Evolutionary conservation across 192 early-diverging fungal genomes (phyloP).

Genomic region (Dimargaris xerosporica): DNA sequence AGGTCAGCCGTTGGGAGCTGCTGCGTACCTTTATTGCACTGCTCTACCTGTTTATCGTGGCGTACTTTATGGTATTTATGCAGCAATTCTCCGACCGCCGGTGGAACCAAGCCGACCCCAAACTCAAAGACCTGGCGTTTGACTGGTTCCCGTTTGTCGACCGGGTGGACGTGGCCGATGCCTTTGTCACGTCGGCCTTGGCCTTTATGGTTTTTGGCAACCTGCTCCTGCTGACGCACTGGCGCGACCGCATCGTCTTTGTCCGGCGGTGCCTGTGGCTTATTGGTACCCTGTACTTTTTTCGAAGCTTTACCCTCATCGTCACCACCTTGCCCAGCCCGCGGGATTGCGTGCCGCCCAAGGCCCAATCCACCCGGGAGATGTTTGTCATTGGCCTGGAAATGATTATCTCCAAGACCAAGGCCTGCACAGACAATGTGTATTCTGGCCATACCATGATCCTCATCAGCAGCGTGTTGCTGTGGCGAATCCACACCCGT

Average conservation of each 20-base stretch:
- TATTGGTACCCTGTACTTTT: conserved; percentile 36
- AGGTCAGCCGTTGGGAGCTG: conserved; percentile 15
- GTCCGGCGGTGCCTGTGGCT: conserved; percentile 36
- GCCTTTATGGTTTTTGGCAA: conserved; percentile 26
- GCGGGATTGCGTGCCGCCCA: conserved; percentile 13
- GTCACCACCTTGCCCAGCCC: conserved; percentile 41
- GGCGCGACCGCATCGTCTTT: conserved; percentile 33
- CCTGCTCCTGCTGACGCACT: conserved; percentile 22
- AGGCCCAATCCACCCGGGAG: conserved; percentile 20
- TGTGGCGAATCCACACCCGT: conserved; percentile 37
- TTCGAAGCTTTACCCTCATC: conserved; percentile 34
- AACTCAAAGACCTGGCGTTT: conserved; percentile 32
- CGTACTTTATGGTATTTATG: conserved; percentile 29
- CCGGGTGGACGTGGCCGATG: conserved; percentile 32
- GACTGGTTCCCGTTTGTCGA: conserved; percentile 29
- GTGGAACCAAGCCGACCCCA: conserved; percentile 19
- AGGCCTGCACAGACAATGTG: conserved; percentile 44
- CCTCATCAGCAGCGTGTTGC: conserved; percentile 30
- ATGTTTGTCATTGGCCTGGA: conserved; percentile 27
- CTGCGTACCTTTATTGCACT: conserved; percentile 20
- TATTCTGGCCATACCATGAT: conserved; percentile 46
- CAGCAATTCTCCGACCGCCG: conserved; percentile 32
- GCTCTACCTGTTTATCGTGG: conserved; percentile 22
- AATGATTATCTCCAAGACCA: conserved; percentile 29
- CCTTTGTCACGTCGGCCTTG: conserved; percentile 28